Percentiles rank a stretch among this genome's conserved stretches.
These are phyloP conservation scores for Aspergillus carlsbadensis DNA, from an alignment of 495 filamentous ascomycete genomes.

Conservation along the genomic window DNA sequence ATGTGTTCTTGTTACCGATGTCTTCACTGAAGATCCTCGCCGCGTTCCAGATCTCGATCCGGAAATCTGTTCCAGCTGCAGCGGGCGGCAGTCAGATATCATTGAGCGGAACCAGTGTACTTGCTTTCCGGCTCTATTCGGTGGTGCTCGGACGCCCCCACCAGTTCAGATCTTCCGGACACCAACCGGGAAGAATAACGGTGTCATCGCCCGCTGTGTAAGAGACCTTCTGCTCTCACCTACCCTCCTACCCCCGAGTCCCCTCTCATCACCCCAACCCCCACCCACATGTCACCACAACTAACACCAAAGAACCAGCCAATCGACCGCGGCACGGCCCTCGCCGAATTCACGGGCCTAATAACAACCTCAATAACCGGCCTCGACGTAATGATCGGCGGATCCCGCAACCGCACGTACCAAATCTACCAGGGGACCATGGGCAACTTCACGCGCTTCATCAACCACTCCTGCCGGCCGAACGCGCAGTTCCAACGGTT, in stretches of 20 bases:
- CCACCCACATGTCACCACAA: background rate
- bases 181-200: conserved; percentile 24
- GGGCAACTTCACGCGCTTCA: conserved; percentile 45
- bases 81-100: conserved; percentile 19
- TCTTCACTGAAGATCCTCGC: conserved; percentile 16
- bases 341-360: conserved; percentile 25
- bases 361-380: conserved; percentile 24
- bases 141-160: conserved; percentile 8
- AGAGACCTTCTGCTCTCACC: no score
- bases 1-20: conserved; percentile 14
- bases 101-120: conserved; percentile 20
- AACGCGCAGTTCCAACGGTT: conserved; percentile 43
- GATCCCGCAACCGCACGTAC: conserved; percentile 17
- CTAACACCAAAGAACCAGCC: conserved; percentile 6
- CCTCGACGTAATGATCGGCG: conserved; percentile 38
- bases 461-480: conserved; percentile 41
- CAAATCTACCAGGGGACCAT: conserved; percentile 30
- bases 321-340: conserved; percentile 23
- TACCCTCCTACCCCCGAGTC: no score
- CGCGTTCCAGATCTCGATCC: conserved; percentile 11
- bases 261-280: background rate
- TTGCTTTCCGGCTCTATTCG: conserved; percentile 23
- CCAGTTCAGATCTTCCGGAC: conserved; percentile 22
- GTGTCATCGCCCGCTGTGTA: conserved; percentile 23
- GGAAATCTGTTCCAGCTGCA: conserved; percentile 15